Evolutionary conservation across 1,284 basidiomycete species (phyloP), one percentile per base, ranked within the genome.

Genomic region (Austroboletus niveus): DNA sequence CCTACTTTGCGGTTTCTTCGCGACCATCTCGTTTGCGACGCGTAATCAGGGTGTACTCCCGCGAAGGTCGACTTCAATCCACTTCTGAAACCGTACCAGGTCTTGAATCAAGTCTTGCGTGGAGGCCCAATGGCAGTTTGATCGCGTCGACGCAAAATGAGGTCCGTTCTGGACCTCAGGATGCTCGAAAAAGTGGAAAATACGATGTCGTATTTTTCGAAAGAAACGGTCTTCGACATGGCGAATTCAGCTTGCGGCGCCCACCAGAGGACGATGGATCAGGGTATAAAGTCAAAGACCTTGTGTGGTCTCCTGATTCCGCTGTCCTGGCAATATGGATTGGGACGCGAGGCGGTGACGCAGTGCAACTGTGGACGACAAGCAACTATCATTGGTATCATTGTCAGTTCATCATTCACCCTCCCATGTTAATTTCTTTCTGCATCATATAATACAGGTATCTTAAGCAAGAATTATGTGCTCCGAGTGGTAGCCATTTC

Each of bases 171-270:
- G 77, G 84, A 53, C 83, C 85, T 17, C 83, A 85, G 39, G 87
- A 86, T 4, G 75, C 81, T 39, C 89, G 88, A 0, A 79, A 75
- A 46, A 77, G 77, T 32, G 87, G 81, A 5, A 77, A 88, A 48
- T 89, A 96, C 64, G 93, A 97, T 60, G 76, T 99, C 1, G 85
- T 98, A 0, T 98, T 99, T 71, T 94, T 98, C 57, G 96, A 99
- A 72, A 77, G 93, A 58, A 99, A 99, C 68, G 97, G 96, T 0
- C 71, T 99, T 53, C 75, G 94, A 49, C 90, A 97, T 63, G 92
- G 94, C 10, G 94, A 97, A 46, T 98, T 98, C 68, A 79, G 77
- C 45, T 64, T 98, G 51, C 72, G 85, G 82, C 65, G 65, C 70
- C 63, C 63, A 3, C 49, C 57, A 51, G 58, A 57, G 61, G 65